These are phyloP conservation scores for Phaffomyces antillensis DNA, from an alignment of 805 yeast genomes.

Conservation along the genomic window DNA sequence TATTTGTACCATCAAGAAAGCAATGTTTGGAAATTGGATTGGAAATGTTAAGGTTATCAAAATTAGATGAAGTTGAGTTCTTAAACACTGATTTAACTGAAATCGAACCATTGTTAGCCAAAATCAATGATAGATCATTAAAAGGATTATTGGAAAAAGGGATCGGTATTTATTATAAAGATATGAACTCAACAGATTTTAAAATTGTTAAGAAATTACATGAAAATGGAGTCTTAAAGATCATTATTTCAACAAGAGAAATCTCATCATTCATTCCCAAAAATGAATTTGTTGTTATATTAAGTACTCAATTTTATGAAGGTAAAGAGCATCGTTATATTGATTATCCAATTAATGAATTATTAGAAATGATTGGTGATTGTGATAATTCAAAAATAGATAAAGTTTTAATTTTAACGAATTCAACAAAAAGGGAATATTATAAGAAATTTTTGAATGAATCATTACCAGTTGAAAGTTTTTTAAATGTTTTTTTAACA, in stretches of 20 bases:
- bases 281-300: slow-evolving; percentile 49
- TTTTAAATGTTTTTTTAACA: slow-evolving; percentile 45
- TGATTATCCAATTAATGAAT: slow-evolving; percentile 58
- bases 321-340: slow-evolving; percentile 65
- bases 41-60: slow-evolving; percentile 34
- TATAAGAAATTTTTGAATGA: slow-evolving; percentile 66
- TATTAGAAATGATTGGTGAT: slow-evolving; percentile 59
- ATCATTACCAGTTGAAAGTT: slow-evolving; percentile 82
- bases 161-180: slow-evolving; percentile 53
- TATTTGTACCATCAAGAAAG: slow-evolving; percentile 53
- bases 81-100: slow-evolving; percentile 32
- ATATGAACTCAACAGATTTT: slow-evolving; percentile 51
- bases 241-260: slow-evolving; percentile 58
- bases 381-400: slow-evolving; percentile 29
- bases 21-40: slow-evolving; percentile 46
- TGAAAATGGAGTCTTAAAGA: slow-evolving; percentile 40
- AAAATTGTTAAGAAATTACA: slow-evolving; percentile 48
- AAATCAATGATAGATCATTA: slow-evolving; percentile 41
- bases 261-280: slow-evolving; percentile 42
- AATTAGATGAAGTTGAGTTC: slow-evolving; percentile 32
- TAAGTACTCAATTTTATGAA: slow-evolving; percentile 68
- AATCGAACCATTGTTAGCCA: slow-evolving; percentile 33
- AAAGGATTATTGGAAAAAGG: slow-evolving; percentile 44
- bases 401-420: slow-evolving; percentile 50
- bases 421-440: slow-evolving; percentile 46